Conservation (phyloP, 2,329 filamentous ascomycete species). For the Furcasterigmium furcatum region DNA sequence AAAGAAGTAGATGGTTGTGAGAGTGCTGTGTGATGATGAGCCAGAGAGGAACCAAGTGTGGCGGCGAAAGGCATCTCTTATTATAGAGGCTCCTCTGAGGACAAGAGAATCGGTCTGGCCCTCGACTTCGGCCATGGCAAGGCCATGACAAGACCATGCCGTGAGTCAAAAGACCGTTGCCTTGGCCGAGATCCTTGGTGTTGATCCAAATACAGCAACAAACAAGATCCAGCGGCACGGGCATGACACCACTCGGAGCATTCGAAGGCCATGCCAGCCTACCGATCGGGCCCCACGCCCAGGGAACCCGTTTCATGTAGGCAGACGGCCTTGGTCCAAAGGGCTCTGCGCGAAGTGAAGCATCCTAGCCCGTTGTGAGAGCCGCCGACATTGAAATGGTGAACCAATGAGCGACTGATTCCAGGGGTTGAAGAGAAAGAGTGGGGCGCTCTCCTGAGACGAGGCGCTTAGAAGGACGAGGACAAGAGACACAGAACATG, state of each 20-base stretch:
- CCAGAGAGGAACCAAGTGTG: not conserved
- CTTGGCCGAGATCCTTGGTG: too few species aligned
- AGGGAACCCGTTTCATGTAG: not conserved
- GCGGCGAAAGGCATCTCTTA: not conserved
- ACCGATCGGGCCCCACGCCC: not conserved
- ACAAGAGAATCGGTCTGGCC: too few species aligned
- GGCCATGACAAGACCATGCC: too few species aligned
- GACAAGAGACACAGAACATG: too few species aligned
- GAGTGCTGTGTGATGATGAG: not conserved
- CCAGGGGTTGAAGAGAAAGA: constrained; percentile 5
- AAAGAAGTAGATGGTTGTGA: not conserved
- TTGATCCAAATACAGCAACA: constrained; percentile 4
- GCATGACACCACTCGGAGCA: too few species aligned
- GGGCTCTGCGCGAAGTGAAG: not conserved
- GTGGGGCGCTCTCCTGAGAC: constrained; percentile 5
- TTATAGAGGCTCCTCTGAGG: too few species aligned
- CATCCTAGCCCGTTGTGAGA: constrained; percentile 2
- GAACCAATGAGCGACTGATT: constrained; percentile 5
- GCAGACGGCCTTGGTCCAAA: not conserved
- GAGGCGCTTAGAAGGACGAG: constrained; percentile 1
- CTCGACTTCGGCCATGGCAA: not conserved
- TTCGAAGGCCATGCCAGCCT: not conserved
- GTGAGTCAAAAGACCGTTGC: too few species aligned
- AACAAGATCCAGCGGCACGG: not conserved
- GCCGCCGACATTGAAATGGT: constrained; percentile 5